Base-by-base conservation (phyloP, 2,329 filamentous ascomycete species). In the Colletotrichum sp. region DNA sequence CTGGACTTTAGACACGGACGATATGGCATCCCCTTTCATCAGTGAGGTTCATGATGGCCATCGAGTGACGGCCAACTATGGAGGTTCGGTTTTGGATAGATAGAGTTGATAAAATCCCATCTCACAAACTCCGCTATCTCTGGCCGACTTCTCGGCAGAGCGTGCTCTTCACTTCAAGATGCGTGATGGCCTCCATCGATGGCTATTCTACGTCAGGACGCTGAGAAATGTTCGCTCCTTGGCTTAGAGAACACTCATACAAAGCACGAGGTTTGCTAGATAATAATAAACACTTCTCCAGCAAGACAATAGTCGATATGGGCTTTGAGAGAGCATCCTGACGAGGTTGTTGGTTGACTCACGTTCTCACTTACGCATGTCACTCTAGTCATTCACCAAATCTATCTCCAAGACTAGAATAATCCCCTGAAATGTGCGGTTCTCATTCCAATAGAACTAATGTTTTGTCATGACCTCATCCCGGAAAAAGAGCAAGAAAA, bases 391-490 rank as follows among this genome's bases (percentile, higher is more conserved):
- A 30, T n/a, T 30, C 26, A 60, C 57, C 26, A n/a, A n/a, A n/a
- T n/a, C n/a, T n/a, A n/a, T n/a, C n/a, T n/a, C n/a, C n/a, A n/a
- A 30, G 12, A 3, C 8, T n/a, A 16, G 7, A n/a, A 12, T 9
- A 10, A 8, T 28, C 57, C 30, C 57, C n/a, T 12, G 4, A 60
- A 63, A 69, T 68, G 2, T 30, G 18, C 28, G 64, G 39, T 32
- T 72, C 30, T 75, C 63, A 72, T 72, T 36, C 72, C 60, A n/a
- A 32, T 39, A 26, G n/a, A 63, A 72, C 52, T 63, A 75, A 52
- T 52, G 44, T 72, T 52, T 66, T 62, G 72, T 75, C 72, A 60
- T 75, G 69, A 52, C 62, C 62, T 75, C 72, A 21, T 75, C 44
- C 12, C 44, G 10, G 6, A 52, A 49, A 49, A 52, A 52, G 44